Conservation (phyloP, 2,329 filamentous ascomycete genomes). For the Talaromyces verruculosus region DNA sequence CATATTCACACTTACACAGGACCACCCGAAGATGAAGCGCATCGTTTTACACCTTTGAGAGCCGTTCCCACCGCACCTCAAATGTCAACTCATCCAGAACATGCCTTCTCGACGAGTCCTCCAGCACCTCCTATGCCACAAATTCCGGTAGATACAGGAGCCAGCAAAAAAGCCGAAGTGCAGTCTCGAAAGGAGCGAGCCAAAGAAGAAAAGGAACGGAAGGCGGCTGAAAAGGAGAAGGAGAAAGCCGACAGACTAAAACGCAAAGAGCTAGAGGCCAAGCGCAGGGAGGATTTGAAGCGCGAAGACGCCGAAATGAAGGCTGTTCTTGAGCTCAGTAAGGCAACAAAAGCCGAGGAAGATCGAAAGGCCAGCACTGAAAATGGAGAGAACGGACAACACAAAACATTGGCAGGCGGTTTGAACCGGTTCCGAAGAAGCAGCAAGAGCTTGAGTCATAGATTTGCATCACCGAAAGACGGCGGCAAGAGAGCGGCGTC, state of each 20-base stretch:
- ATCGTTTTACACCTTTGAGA: conserved; percentile 33
- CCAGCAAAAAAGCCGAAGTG: conserved; percentile 60
- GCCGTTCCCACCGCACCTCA: conserved; percentile 46
- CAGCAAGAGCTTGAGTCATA: conserved; percentile 76
- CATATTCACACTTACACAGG: conserved; percentile 44
- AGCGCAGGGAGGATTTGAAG: conserved; percentile 47
- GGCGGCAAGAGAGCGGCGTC: conserved; percentile 38
- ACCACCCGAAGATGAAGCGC: conserved; percentile 38
- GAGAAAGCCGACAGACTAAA: conserved; percentile 57
- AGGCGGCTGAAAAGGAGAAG: conserved; percentile 48
- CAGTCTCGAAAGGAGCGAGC: conserved; percentile 68
- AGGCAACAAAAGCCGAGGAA: conserved; percentile 59
- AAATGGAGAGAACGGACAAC: conserved; percentile 23
- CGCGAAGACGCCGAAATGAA: conserved; percentile 62
- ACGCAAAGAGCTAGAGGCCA: conserved; percentile 60
- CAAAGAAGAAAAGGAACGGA: conserved; percentile 59
- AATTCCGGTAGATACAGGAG: conserved; percentile 33
- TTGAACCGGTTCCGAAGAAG: conserved; percentile 68
- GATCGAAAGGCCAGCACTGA: conserved; percentile 32
- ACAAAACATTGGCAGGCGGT: conserved; percentile 41
- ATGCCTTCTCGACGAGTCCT: conserved; percentile 27
- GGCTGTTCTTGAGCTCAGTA: conserved; percentile 66
- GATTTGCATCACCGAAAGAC: conserved; percentile 51
- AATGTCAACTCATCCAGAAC: conserved; percentile 47
- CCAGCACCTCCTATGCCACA: conserved; percentile 28